Conservation (phyloP, 2,329 filamentous ascomycete species). For the Penicillium frequentans region DNA sequence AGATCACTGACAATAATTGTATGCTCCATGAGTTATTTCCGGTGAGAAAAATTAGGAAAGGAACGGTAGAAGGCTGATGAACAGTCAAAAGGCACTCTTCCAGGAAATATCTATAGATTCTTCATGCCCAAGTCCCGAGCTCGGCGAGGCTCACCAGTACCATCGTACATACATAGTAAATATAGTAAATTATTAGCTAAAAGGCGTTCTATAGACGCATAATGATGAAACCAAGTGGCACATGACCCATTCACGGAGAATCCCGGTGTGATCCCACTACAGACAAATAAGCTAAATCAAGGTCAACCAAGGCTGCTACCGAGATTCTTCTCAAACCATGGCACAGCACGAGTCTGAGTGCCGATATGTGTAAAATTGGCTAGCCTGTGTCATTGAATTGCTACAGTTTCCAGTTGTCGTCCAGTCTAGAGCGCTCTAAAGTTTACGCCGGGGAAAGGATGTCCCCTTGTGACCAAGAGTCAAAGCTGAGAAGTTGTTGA, state of each 20-base stretch:
- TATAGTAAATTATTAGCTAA: neutral
- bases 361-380: neutral
- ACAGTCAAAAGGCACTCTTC: neutral
- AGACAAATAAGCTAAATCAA: too few relatives aligned
- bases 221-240: neutral
- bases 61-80: neutral
- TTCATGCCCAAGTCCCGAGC: neutral
- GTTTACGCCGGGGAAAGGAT: too few relatives aligned
- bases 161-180: neutral
- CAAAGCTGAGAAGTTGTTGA: neutral
- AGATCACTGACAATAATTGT: neutral
- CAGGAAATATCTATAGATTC: neutral
- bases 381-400: neutral
- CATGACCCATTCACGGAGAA: neutral
- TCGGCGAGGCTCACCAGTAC: neutral
- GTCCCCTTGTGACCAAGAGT: neutral
- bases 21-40: neutral
- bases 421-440: neutral
- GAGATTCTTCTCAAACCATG: too few relatives aligned
- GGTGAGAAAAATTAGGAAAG: neutral
- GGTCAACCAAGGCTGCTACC: too few relatives aligned
- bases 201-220: neutral
- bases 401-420: neutral
- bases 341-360: neutral
- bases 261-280: neutral